Percentiles rank a stretch among this genome's conserved stretches.
Evolutionary conservation across 352 stramenopile genomes (phyloP).

Genomic region (Phytophthora palmivora): DNA sequence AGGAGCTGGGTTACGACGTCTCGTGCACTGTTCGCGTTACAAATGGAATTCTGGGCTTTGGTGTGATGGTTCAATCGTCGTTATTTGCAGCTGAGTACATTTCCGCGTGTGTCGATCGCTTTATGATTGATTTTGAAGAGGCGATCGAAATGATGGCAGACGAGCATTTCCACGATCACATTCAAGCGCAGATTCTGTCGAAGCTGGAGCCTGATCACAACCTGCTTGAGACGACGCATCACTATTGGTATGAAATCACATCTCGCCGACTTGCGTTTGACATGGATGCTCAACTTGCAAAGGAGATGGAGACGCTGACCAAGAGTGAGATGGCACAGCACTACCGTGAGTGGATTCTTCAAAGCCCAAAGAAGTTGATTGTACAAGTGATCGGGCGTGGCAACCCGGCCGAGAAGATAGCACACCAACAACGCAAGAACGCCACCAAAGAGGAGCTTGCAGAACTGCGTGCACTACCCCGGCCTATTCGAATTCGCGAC

Average conservation of each 20-base stretch:
- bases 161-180: constrained; percentile 81
- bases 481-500: constrained; percentile 52
- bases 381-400: constrained; percentile 71
- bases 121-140: constrained; percentile 81
- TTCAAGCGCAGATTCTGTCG: constrained; percentile 80
- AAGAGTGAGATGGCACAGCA: constrained; percentile 68
- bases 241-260: constrained; percentile 86
- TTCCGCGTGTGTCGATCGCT: constrained; percentile 66
- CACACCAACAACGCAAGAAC: constrained; percentile 42
- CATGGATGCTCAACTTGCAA: constrained; percentile 75
- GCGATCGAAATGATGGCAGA: constrained; percentile 74
- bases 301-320: constrained; percentile 71
- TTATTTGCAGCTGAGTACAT: constrained; percentile 76
- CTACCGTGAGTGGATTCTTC: constrained; percentile 72
- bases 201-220: constrained; percentile 86
- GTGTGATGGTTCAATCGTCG: constrained; percentile 87
- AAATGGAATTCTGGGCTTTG: constrained; percentile 83
- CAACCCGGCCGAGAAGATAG: constrained; percentile 46
- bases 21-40: constrained; percentile 87
- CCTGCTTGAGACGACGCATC: constrained; percentile 75
- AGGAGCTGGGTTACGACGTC: constrained; percentile 91
- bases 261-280: constrained; percentile 76
- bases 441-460: constrained; percentile 33
- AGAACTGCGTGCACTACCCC: constrained; percentile 28
- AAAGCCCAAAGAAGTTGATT: constrained; percentile 67